Evolutionary conservation across 2,329 filamentous ascomycete genomes (phyloP).

Genomic region (Botrytis pseudocinerea): DNA sequence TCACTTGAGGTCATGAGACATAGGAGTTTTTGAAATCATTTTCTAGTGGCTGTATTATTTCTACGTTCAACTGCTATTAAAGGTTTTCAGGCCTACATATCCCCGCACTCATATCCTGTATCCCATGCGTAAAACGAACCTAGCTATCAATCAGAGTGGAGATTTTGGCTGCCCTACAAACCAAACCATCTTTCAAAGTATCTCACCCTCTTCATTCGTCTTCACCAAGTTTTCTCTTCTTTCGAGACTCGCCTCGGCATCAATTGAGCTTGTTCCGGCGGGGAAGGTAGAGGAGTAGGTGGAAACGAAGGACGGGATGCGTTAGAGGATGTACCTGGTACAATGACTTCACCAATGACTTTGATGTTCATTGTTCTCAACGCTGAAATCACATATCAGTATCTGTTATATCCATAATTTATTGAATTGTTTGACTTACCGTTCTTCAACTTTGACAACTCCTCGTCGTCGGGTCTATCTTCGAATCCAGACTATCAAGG

Average conservation of each 20-base stretch:
- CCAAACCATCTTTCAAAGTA: not conserved
- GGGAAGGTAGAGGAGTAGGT: too few species aligned
- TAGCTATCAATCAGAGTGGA: too few species aligned
- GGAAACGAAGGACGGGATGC: too few species aligned
- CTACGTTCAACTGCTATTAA: not conserved
- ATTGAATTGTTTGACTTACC: too few species aligned
- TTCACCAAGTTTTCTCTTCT: not conserved
- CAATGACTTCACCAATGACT: too few species aligned
- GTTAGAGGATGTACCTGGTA: too few species aligned
- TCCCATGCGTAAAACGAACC: not conserved
- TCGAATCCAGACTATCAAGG: too few species aligned
- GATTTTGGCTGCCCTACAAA: not conserved
- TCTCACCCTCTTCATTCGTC: not conserved
- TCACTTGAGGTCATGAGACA: not conserved
- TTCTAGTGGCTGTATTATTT: not conserved
- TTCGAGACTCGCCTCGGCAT: not conserved
- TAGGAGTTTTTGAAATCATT: not conserved
- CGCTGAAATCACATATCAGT: too few species aligned
- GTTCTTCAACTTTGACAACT: too few species aligned
- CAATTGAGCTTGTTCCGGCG: accelerated
- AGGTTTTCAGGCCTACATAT: not conserved
- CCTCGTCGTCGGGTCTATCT: too few species aligned
- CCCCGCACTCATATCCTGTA: not conserved
- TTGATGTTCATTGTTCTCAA: too few species aligned
- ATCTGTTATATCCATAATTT: too few species aligned